Percentiles rank a stretch among this genome's conserved stretches.
Conservation (phyloP, 345 rosid species). For the Gossypium australe region DNA sequence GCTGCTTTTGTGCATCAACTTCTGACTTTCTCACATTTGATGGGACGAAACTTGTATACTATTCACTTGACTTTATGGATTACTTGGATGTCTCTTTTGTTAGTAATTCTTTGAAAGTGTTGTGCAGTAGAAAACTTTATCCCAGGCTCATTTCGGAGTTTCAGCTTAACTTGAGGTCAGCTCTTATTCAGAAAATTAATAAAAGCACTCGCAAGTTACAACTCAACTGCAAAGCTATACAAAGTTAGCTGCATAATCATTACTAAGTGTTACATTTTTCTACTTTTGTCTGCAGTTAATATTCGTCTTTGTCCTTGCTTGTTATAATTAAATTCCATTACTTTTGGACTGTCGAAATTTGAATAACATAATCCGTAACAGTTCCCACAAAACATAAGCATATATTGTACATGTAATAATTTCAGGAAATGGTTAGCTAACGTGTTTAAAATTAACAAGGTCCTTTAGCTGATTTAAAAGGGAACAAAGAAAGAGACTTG, state of each 20-base stretch:
- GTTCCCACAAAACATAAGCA: too few relatives aligned
- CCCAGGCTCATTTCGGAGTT: background rate
- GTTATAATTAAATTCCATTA: too few relatives aligned
- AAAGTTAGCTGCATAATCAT: background rate
- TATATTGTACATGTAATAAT: too few relatives aligned
- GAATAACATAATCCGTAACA: too few relatives aligned
- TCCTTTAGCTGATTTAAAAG: background rate
- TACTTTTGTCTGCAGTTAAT: background rate
- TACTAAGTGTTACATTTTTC: background rate
- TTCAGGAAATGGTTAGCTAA: background rate
- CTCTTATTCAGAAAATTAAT: background rate
- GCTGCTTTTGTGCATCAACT: background rate
- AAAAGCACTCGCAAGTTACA: background rate
- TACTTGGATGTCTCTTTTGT: slow-evolving; percentile 1
- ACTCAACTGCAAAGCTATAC: background rate
- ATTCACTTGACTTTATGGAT: background rate
- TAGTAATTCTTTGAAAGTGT: background rate
- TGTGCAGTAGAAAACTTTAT: background rate
- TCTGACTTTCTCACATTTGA: background rate
- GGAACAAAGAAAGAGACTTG: background rate
- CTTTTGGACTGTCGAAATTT: too few relatives aligned
- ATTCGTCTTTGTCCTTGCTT: background rate
- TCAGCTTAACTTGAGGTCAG: background rate
- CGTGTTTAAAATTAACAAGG: too few relatives aligned
- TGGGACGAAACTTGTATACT: background rate